Evolutionary conservation across 1,284 basidiomycete species (phyloP).

Genomic region (Moniliella sp.): DNA sequence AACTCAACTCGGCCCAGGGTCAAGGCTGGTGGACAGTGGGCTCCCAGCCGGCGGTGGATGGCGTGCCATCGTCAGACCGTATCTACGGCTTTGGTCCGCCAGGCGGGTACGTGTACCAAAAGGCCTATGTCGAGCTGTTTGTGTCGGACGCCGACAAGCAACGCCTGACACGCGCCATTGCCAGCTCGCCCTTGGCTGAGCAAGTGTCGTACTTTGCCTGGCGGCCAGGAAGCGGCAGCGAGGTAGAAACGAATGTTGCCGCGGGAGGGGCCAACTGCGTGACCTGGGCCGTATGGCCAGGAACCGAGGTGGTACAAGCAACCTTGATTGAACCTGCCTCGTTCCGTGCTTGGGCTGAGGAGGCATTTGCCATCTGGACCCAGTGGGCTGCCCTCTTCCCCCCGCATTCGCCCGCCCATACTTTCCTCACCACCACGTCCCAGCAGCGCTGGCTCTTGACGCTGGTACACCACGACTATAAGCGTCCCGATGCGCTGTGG

Average conservation of each 20-base stretch:
- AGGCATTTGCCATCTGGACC: conserved; percentile 85
- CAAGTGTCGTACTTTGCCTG: conserved; percentile 68
- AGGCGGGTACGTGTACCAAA: conserved; percentile 85
- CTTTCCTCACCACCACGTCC: conserved; percentile 50
- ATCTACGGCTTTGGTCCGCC: conserved; percentile 77
- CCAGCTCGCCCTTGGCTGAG: too few relatives aligned
- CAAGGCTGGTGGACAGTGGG: conserved; percentile 72
- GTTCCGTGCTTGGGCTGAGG: conserved; percentile 46
- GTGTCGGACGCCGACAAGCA: conserved; percentile 47
- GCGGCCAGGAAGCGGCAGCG: too few relatives aligned
- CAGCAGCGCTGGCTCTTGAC: conserved; percentile 71
- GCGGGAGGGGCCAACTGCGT: conserved; percentile 36
- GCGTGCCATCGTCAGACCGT: conserved; percentile 33
- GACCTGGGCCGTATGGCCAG: conserved; percentile 37
- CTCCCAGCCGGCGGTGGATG: conserved; percentile 51
- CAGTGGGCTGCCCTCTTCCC: conserved; percentile 79
- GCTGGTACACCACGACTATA: conserved; percentile 83
- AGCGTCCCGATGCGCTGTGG: conserved; percentile 61
- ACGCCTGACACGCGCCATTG: conserved; percentile 44
- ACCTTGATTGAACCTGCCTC: conserved; percentile 37
- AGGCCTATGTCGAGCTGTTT: conserved; percentile 93
- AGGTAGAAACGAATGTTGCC: conserved; percentile 31
- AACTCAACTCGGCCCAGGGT: conserved; percentile 40
- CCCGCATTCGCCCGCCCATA: conserved; percentile 50
- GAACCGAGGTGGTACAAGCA: conserved; percentile 37